Percentiles rank a stretch among this genome's conserved stretches.
Conservation (phyloP, 2,329 filamentous ascomycete genomes). For the Tolypocladium amazonense region DNA sequence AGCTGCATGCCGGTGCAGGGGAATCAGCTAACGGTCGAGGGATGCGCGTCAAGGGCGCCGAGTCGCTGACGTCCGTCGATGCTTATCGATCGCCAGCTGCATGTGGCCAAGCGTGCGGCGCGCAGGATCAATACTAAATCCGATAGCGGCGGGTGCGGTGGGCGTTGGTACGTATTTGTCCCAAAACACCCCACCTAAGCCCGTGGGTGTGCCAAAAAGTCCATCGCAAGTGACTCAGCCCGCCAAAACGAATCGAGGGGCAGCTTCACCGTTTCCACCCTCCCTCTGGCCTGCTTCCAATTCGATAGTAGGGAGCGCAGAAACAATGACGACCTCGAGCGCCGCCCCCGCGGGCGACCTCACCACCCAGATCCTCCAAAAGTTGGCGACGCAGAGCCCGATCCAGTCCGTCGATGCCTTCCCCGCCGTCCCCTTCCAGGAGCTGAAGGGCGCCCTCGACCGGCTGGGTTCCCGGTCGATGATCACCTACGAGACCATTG, state of each 20-base stretch:
- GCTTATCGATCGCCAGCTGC: not conserved
- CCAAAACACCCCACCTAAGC: not conserved
- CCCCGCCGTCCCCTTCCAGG: slow-evolving; percentile 51
- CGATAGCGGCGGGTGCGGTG: not conserved
- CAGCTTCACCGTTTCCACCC: not conserved
- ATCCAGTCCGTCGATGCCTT: slow-evolving; percentile 62
- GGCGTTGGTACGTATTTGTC: not conserved
- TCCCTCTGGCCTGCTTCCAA: not conserved
- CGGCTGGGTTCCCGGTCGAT: slow-evolving; percentile 75
- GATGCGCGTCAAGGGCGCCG: not conserved
- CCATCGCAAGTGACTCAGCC: slow-evolving; percentile 2
- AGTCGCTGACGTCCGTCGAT: not conserved
- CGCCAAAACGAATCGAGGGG: not conserved
- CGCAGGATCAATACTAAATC: slow-evolving; percentile 3
- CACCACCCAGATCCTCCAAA: slow-evolving; percentile 52
- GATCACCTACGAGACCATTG: slow-evolving; percentile 75
- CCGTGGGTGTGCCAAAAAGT: not conserved
- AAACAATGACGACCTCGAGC: slow-evolving; percentile 31
- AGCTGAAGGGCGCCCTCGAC: slow-evolving; percentile 81
- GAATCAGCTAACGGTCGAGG: not conserved
- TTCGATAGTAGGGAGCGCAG: not conserved
- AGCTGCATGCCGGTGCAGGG: not conserved
- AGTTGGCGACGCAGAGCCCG: slow-evolving; percentile 51
- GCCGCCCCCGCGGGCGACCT: slow-evolving; percentile 40
- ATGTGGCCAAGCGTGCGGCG: not conserved